phyloP scores from a whole-genome alignment of 2,329 filamentous ascomycete species.

The Tolypocladium guangdongense region DNA sequence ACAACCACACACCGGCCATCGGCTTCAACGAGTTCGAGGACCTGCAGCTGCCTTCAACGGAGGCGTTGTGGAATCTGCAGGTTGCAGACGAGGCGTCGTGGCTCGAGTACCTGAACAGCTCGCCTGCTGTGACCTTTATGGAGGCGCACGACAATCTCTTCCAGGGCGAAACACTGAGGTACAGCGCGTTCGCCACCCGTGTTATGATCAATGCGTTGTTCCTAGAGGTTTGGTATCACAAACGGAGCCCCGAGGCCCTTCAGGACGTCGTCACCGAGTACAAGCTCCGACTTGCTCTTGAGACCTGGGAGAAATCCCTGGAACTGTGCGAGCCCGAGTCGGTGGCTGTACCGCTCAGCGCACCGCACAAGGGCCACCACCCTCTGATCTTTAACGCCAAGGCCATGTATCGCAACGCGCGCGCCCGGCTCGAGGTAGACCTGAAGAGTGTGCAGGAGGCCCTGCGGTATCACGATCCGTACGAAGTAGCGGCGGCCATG shows the following conservation, averaged over 20 bases:
- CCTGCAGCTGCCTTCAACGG: constrained; percentile 81
- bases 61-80: constrained; percentile 87
- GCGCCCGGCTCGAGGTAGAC: constrained; percentile 85
- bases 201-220: constrained; percentile 99
- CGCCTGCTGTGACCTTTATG: constrained; percentile 74
- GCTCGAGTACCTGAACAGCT: constrained; percentile 64
- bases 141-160: constrained; percentile 93
- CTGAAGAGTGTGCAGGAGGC: constrained; percentile 94
- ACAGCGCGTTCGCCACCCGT: constrained; percentile 92
- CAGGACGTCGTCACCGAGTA: constrained; percentile 98
- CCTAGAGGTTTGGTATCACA: constrained; percentile 97
- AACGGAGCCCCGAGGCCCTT: constrained; percentile 92
- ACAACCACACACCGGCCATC: constrained; percentile 96
- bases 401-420: constrained; percentile 91
- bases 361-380: constrained; percentile 92
- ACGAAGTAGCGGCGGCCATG: constrained; percentile 95
- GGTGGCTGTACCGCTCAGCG: constrained; percentile 78
- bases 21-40: constrained; percentile 98
- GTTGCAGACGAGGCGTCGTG: constrained; percentile 69
- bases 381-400: constrained; percentile 96
- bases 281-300: constrained; percentile 87
- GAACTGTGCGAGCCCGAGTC: constrained; percentile 87
- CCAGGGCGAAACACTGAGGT: constrained; percentile 80
- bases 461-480: constrained; percentile 90
- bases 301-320: constrained; percentile 98